These are phyloP conservation scores for Rubroboletus satanas DNA, from an alignment of 768 basidiomycete species.

Conservation along the genomic window DNA sequence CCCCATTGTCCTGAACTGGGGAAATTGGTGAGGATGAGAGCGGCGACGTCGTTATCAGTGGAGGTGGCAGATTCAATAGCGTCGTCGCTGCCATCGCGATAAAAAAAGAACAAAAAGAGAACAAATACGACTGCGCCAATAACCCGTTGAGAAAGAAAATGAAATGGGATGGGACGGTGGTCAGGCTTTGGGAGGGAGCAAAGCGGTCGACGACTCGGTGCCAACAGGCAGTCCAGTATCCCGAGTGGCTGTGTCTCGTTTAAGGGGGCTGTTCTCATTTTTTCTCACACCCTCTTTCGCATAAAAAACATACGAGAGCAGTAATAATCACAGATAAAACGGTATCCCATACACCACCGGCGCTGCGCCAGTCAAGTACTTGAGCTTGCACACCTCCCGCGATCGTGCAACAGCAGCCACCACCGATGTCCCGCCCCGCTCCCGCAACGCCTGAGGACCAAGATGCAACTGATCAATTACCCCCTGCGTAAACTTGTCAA, in stretches of 20 bases:
- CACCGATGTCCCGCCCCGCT: slow-evolving; percentile 40
- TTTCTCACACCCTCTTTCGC: background rate
- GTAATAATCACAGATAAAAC: slow-evolving; percentile 58
- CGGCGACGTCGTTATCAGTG: slow-evolving; percentile 18
- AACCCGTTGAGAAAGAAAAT: background rate
- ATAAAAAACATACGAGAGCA: background rate
- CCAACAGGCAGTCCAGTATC: background rate
- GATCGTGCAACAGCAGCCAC: slow-evolving; percentile 77
- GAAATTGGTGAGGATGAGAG: slow-evolving; percentile 14
- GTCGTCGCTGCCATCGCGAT: slow-evolving; percentile 11
- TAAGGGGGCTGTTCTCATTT: background rate
- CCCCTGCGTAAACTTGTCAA: slow-evolving; percentile 84
- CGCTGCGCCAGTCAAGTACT: slow-evolving; percentile 92
- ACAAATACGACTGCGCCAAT: background rate
- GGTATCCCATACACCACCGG: slow-evolving; percentile 96
- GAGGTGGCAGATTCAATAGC: slow-evolving; percentile 1
- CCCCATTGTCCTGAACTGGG: slow-evolving; percentile 8
- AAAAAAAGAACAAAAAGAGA: background rate
- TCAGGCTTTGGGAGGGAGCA: background rate
- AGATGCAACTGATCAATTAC: slow-evolving; percentile 76
- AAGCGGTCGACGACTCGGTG: background rate
- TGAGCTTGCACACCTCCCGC: slow-evolving; percentile 80
- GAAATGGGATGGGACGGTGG: background rate
- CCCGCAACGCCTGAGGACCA: slow-evolving; percentile 25
- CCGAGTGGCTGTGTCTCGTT: slow-evolving; percentile 12